Evolutionary conservation across 306 rosid genomes (phyloP).

Genomic region (Abrus precatorius): DNA sequence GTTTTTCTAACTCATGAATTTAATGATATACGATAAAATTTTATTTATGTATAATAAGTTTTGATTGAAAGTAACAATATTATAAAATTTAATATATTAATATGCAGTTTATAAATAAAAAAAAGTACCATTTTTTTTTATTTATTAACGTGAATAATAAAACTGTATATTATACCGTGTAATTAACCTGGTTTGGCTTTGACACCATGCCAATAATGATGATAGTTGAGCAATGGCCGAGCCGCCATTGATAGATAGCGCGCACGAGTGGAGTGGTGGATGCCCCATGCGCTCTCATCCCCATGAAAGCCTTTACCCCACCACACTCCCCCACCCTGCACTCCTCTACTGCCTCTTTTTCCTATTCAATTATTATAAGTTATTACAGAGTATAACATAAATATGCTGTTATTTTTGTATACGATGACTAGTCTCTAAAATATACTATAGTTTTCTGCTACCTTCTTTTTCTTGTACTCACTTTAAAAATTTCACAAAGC

Average conservation of each 20-base stretch:
- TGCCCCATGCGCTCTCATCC: conserved; percentile 57
- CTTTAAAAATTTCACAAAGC: conserved; percentile 9
- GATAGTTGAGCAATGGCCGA: conserved; percentile 50
- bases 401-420: background rate
- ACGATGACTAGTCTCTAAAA: background rate
- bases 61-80: no score
- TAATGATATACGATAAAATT: no score
- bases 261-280: conserved; percentile 82
- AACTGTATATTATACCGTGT: background rate
- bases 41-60: no score
- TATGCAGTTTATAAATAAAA: no score
- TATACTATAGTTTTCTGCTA: background rate
- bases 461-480: conserved; percentile 23
- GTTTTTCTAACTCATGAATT: no score
- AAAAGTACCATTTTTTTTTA: no score
- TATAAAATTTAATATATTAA: no score
- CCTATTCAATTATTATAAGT: conserved; percentile 9
- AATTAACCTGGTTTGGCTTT: conserved; percentile 42
- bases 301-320: conserved; percentile 52
- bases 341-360: background rate
- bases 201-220: conserved; percentile 65
- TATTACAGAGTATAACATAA: background rate
- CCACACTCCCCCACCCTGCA: conserved; percentile 23
- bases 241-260: conserved; percentile 74
- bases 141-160: no score